A percentile compares a stretch with the other conserved stretches of the same genome.
These are phyloP conservation scores for Debaryomycetaceae sp. DNA, from an alignment of 1,139 yeast species.

Conservation along the genomic window DNA sequence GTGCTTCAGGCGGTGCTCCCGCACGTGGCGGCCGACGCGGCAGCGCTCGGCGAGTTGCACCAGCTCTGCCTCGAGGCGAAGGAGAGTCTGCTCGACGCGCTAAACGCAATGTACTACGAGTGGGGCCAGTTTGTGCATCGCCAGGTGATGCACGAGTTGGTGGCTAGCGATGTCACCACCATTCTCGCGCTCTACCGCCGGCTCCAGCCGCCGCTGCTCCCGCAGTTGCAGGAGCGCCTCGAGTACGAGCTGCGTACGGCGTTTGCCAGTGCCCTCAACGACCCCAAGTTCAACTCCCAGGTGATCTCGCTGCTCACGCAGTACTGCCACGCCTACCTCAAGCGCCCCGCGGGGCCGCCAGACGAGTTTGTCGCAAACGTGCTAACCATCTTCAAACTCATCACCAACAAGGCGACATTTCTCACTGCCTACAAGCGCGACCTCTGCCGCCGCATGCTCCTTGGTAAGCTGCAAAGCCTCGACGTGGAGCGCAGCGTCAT, in stretches of 20 bases:
- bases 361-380: constrained; percentile 13
- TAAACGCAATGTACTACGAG: constrained; percentile 11
- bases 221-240: constrained; percentile 15
- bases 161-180: constrained; percentile 3
- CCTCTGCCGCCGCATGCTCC: constrained; percentile 32
- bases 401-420: constrained; percentile 33
- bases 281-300: constrained; percentile 15
- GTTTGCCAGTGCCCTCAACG: constrained; percentile 21
- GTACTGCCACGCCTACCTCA: constrained; percentile 31
- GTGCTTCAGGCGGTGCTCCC: constrained; percentile 19
- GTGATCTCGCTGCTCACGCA: constrained; percentile 27
- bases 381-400: constrained; percentile 27
- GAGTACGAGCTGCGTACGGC: constrained; percentile 28
- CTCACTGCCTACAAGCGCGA: constrained; percentile 30
- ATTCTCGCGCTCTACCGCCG: constrained; percentile 1
- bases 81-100: constrained; percentile 13
- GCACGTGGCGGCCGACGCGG: constrained; percentile 15
- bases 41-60: background rate
- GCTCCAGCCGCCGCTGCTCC: constrained; percentile 1
- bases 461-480: constrained; percentile 20
- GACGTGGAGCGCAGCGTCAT: constrained; percentile 24
- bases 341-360: constrained; percentile 7
- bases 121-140: constrained; percentile 13
- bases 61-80: background rate
- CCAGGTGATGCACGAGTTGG: constrained; percentile 5